Evolutionary conservation across 805 yeast species (phyloP).

Genomic region (Sugiyamaella mastotermitis): DNA sequence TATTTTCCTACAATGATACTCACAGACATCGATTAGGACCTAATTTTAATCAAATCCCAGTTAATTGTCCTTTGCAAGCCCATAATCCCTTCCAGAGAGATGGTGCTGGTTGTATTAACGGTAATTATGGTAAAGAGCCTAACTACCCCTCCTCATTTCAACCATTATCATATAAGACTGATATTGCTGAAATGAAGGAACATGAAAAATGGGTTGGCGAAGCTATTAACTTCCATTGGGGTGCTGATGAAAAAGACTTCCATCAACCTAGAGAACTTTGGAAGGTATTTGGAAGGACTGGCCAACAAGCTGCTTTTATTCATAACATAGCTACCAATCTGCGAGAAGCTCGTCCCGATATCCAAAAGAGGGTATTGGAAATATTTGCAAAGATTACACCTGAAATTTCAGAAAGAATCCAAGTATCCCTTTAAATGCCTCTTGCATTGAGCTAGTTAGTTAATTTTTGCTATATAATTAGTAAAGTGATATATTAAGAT

Average conservation of each 20-base stretch:
- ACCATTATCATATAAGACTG: slow-evolving; percentile 28
- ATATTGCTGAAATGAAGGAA: slow-evolving; percentile 32
- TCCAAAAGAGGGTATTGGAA: slow-evolving; percentile 73
- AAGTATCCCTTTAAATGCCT: too few species aligned
- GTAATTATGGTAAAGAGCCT: slow-evolving; percentile 72
- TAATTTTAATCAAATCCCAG: slow-evolving; percentile 81
- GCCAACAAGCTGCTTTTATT: slow-evolving; percentile 78
- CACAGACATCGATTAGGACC: slow-evolving; percentile 75
- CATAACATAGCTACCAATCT: slow-evolving; percentile 77
- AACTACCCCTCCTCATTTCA: slow-evolving; percentile 43
- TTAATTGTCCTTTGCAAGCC: slow-evolving; percentile 67
- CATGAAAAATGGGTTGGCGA: slow-evolving; percentile 80
- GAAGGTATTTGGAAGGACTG: slow-evolving; percentile 69
- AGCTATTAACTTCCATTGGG: slow-evolving; percentile 84
- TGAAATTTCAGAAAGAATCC: slow-evolving; percentile 59
- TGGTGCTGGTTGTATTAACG: slow-evolving; percentile 66
- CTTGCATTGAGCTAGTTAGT: too few species aligned
- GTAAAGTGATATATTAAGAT: neutral
- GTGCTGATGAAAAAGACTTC: slow-evolving; percentile 59
- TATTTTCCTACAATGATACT: slow-evolving; percentile 79
- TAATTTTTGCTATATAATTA: too few species aligned
- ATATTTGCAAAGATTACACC: slow-evolving; percentile 69
- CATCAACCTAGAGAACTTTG: slow-evolving; percentile 72
- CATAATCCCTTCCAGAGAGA: slow-evolving; percentile 75
- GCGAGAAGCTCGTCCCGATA: slow-evolving; percentile 55